Evolutionary conservation across 495 filamentous ascomycete species (phyloP).

Genomic region (Penicillium fimorum): DNA sequence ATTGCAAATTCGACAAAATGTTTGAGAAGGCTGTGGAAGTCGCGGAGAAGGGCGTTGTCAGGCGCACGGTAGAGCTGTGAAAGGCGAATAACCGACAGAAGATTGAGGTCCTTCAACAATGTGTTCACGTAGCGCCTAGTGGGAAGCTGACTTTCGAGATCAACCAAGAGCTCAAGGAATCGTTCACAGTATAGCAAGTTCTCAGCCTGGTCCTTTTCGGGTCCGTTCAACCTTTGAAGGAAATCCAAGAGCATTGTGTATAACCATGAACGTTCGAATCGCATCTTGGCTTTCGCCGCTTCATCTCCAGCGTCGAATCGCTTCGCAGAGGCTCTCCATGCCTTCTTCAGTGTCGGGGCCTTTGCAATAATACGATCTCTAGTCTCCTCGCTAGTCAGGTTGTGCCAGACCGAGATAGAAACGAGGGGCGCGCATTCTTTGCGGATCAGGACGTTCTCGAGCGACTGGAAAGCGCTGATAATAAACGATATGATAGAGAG

Average conservation of each 20-base stretch:
- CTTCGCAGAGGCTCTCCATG: conserved; percentile 85
- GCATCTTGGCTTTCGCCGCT: conserved; percentile 67
- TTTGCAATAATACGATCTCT: conserved; percentile 68
- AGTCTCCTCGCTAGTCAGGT: conserved; percentile 69
- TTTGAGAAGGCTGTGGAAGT: conserved; percentile 72
- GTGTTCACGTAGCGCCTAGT: conserved; percentile 93
- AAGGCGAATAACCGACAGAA: conserved; percentile 76
- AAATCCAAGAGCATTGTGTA: conserved; percentile 86
- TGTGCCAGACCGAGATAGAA: conserved; percentile 93
- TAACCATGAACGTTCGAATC: conserved; percentile 93
- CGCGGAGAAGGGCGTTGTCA: conserved; percentile 75
- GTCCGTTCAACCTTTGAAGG: conserved; percentile 65
- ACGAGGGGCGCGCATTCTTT: conserved; percentile 97
- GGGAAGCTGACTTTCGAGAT: conserved; percentile 89
- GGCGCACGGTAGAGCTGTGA: conserved; percentile 74
- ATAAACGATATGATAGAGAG: conserved; percentile 82
- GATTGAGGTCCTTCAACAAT: conserved; percentile 83
- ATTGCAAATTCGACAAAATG: conserved; percentile 89
- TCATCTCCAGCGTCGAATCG: conserved; percentile 88
- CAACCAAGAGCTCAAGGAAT: conserved; percentile 85
- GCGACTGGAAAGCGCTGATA: conserved; percentile 87
- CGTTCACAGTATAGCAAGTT: conserved; percentile 85
- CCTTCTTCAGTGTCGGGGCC: conserved; percentile 70
- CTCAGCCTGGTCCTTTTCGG: conserved; percentile 50
- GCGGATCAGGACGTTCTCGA: conserved; percentile 83